Base-by-base conservation (phyloP, 257 asterid genomes). In the Cordia subcordata region DNA sequence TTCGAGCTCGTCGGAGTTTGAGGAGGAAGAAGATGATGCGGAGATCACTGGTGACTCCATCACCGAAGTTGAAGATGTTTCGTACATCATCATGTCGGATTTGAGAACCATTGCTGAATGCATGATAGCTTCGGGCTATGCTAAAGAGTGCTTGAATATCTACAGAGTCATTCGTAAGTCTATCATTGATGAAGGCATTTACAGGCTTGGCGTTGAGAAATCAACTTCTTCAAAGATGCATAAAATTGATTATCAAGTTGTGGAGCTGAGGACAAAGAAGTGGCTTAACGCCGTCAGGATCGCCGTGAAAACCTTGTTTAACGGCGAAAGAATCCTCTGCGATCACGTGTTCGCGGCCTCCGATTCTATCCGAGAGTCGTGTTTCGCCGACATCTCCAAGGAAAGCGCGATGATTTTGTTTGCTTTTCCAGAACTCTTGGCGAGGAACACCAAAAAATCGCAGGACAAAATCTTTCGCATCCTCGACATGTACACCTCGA, bases 401-500 rank as follows among this genome's bases (percentile, higher is more conserved):
- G 91, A 82, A 21, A 95, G 94, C 20, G 91, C 95, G 14, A 13
- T 53, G 77, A 69, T 77, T 64, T 59, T 90, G 65, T 85, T 85
- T 47, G 67, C 82, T 21, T 87, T 87, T 55, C 91, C 98, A 1
- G 95, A 83, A 69, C 68, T 42, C 16, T 85, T 81, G 8, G 81
- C 73, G 0, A 81, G 65, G 37, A 67, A 85, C 57, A 64, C 77
- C 72, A 78, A 72, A 56, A 85, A 72, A 5, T 78, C 61, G 1
- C 81, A 83, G 62, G 91, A 80, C 4, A 87, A 83, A 58, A 59
- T 75, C 1, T 85, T 90, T 75, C 85, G 95, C 6, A 23, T 66
- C 10, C 98, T 90, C 27, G 94, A 87, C 32, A 85, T 85, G 90
- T 90, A 85, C 85, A 59, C 80, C 18, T 88, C 77, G n/a, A 75